phyloP scores from a whole-genome alignment of 768 basidiomycete species.

The Auriscalpium vulgare region DNA sequence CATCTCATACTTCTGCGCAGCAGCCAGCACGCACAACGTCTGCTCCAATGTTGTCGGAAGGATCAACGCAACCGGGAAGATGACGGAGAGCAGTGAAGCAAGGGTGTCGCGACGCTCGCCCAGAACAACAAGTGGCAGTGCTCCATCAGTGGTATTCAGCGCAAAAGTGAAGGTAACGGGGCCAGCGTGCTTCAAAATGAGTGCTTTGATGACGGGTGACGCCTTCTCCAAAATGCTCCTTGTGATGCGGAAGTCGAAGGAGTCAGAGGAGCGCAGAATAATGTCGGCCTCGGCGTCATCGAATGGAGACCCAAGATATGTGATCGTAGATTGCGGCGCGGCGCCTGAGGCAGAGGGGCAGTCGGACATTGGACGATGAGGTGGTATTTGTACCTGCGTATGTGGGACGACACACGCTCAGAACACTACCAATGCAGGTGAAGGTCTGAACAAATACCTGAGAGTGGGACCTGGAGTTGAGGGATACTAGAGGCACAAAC shows the following conservation, averaged over 20 bases:
- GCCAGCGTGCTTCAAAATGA: neutral
- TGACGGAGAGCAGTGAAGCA: neutral
- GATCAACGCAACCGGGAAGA: neutral
- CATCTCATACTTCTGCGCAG: neutral
- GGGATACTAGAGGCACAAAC: no score
- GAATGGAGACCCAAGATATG: neutral
- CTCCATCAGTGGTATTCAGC: neutral
- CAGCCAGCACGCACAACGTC: neutral
- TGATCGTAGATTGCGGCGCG: no score
- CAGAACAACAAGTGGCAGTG: no score
- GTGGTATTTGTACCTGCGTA: no score
- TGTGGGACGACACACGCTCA: no score
- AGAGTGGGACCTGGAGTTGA: no score
- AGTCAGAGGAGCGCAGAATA: neutral
- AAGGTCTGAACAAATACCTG: no score
- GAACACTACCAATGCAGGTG: no score
- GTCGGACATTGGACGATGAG: no score
- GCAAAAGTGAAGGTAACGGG: neutral
- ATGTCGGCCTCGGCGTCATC: neutral
- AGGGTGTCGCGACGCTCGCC: no score
- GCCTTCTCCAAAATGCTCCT: neutral
- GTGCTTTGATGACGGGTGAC: neutral
- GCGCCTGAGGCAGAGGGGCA: no score
- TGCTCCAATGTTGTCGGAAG: neutral
- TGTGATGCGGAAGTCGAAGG: neutral